phyloP scores from a whole-genome alignment of 441 rosid species.

The Croton setiger region DNA sequence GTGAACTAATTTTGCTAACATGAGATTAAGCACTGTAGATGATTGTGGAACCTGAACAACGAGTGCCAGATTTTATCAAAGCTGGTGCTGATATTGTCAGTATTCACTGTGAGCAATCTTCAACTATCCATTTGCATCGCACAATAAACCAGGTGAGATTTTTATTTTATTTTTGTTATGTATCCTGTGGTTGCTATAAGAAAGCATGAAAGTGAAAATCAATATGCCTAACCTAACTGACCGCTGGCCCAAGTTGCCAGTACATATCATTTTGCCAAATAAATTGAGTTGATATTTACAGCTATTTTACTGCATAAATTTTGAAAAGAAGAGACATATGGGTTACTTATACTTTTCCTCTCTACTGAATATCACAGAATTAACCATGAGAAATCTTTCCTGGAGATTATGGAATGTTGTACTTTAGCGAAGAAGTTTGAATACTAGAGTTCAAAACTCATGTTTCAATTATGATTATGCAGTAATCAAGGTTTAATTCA shows the following conservation, averaged over 20 bases:
- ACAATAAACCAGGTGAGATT: slow-evolving; percentile 53
- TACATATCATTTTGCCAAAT: not conserved
- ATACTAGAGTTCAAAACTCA: not conserved
- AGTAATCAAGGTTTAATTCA: not conserved
- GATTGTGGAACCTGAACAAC: slow-evolving; percentile 93
- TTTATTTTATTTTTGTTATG: slow-evolving; percentile 3
- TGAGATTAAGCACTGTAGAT: slow-evolving; percentile 48
- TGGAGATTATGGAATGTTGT: not conserved
- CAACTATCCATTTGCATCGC: slow-evolving; percentile 93
- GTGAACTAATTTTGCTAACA: slow-evolving; percentile 13
- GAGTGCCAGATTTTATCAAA: slow-evolving; percentile 88
- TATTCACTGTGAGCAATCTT: slow-evolving; percentile 87
- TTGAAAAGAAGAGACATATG: not conserved
- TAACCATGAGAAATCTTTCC: not conserved
- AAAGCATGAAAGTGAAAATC: not conserved
- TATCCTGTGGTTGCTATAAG: slow-evolving; percentile 3
- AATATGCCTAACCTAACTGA: not conserved
- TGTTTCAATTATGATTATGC: not conserved
- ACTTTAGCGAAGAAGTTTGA: not conserved
- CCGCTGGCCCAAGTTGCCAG: not conserved
- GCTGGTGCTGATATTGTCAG: slow-evolving; percentile 98
- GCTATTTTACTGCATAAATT: not conserved
- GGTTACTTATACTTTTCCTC: not conserved
- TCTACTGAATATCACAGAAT: not conserved
- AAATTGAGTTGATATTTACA: not conserved